These are phyloP conservation scores for Fraxinus cuspidata DNA, from an alignment of 257 asterid species.

Conservation along the genomic window DNA sequence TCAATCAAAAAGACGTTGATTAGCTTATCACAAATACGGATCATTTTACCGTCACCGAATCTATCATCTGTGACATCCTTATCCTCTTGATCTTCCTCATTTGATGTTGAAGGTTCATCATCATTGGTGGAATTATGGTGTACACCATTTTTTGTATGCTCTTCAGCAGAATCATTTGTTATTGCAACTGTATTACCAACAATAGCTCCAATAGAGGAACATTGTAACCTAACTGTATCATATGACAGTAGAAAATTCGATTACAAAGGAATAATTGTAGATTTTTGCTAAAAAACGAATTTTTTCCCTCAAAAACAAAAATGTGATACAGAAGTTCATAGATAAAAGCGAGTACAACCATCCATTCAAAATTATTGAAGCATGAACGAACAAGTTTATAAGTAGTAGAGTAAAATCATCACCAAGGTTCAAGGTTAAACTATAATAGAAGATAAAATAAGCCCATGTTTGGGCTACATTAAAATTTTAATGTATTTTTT, in stretches of 20 bases:
- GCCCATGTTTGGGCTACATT: too few species aligned
- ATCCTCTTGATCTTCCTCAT: constrained; percentile 28
- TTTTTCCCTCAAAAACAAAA: not conserved
- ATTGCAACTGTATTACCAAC: constrained; percentile 46
- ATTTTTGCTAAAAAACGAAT: not conserved
- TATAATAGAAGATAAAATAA: not conserved
- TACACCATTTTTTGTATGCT: constrained; percentile 26
- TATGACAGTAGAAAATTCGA: constrained; percentile 40
- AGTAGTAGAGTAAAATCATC: not conserved
- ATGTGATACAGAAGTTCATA: not conserved
- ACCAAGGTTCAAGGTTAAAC: not conserved
- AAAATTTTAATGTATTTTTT: too few species aligned
- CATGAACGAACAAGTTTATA: not conserved
- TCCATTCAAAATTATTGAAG: not conserved
- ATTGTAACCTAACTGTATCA: constrained; percentile 28
- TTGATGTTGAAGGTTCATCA: constrained; percentile 20
- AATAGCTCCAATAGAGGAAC: constrained; percentile 33
- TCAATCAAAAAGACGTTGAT: constrained; percentile 86
- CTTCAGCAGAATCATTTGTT: constrained; percentile 37
- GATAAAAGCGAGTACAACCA: not conserved
- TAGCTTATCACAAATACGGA: constrained; percentile 71
- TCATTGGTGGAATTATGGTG: constrained; percentile 29
- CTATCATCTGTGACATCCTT: constrained; percentile 37
- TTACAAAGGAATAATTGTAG: constrained; percentile 2
- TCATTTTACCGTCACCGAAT: constrained; percentile 58